These are phyloP conservation scores for Epichloe aotearoae DNA, from an alignment of 2,329 filamentous ascomycete genomes.

Conservation along the genomic window DNA sequence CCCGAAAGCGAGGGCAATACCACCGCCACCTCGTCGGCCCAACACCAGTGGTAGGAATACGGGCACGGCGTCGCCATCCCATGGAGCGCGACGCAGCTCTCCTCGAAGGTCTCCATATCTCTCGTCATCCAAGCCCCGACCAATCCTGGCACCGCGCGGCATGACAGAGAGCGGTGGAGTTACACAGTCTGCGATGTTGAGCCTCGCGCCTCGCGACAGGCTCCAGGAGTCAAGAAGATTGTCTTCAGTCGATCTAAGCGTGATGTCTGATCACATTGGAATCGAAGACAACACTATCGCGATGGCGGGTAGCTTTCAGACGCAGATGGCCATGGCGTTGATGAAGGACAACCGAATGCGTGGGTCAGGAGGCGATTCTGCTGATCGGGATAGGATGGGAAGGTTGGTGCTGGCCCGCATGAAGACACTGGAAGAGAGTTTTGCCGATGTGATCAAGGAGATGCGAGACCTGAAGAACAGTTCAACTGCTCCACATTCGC, in stretches of 20 bases:
- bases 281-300: constrained; percentile 48
- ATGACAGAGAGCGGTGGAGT: constrained; percentile 22
- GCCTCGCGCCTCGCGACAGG: constrained; percentile 32
- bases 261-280: constrained; percentile 56
- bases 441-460: constrained; percentile 73
- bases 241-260: constrained; percentile 58
- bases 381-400: constrained; percentile 55
- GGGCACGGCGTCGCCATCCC: constrained; percentile 18
- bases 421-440: constrained; percentile 86
- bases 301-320: constrained; percentile 65
- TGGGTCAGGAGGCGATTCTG: constrained; percentile 24
- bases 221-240: constrained; percentile 27
- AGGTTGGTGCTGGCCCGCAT: constrained; percentile 77
- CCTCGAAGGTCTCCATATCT: constrained; percentile 31
- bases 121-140: constrained; percentile 39
- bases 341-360: constrained; percentile 43
- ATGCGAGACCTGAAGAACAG: constrained; percentile 50
- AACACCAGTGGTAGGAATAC: constrained; percentile 23
- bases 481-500: constrained; percentile 33
- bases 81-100: constrained; percentile 27
- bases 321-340: constrained; percentile 63
- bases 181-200: constrained; percentile 34
- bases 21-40: constrained; percentile 19
- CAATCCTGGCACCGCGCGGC: constrained; percentile 35
- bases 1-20: constrained; percentile 11